A percentile compares a stretch with the other conserved stretches of the same genome.
Evolutionary conservation across 371 early-diverging fungal genomes (phyloP).

Genomic region (Actinomucor elegans): DNA sequence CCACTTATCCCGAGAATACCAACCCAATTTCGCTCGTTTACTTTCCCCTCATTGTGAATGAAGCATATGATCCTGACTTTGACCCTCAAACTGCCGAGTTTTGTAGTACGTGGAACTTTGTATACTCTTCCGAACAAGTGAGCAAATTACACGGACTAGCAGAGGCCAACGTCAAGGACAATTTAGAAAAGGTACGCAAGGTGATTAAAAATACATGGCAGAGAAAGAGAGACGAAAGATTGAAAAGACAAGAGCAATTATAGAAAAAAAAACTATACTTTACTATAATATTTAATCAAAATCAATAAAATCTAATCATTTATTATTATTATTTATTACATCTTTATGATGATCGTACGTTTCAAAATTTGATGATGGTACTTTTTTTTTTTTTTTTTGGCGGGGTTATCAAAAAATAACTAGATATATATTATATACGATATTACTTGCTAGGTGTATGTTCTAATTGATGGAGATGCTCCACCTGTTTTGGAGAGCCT

Average conservation of each 20-base stretch:
- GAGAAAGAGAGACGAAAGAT: slow-evolving; percentile 32
- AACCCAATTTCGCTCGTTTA: slow-evolving; percentile 60
- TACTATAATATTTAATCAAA: too few relatives aligned
- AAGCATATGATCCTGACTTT: slow-evolving; percentile 53
- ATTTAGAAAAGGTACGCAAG: slow-evolving; percentile 40
- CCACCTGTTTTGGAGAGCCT: slow-evolving; percentile 61
- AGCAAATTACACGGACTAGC: slow-evolving; percentile 53
- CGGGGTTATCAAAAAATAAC: background rate
- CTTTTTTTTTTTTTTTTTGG: too few relatives aligned
- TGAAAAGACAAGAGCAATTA: background rate
- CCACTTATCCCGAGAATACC: slow-evolving; percentile 15
- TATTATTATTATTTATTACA: too few relatives aligned
- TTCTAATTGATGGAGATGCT: slow-evolving; percentile 9
- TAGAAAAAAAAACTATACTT: background rate
- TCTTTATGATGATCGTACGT: too few relatives aligned
- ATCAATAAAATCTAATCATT: background rate
- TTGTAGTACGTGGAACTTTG: slow-evolving; percentile 69
- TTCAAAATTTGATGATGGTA: too few relatives aligned
- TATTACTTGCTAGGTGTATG: slow-evolving; percentile 4
- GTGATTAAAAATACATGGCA: slow-evolving; percentile 47
- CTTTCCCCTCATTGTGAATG: slow-evolving; percentile 61
- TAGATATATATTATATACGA: background rate
- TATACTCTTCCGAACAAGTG: slow-evolving; percentile 59
- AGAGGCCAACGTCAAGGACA: slow-evolving; percentile 47
- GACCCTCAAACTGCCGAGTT: slow-evolving; percentile 65